phyloP scores from a whole-genome alignment of 208 protist species.

The Trypanosoma congolense region DNA sequence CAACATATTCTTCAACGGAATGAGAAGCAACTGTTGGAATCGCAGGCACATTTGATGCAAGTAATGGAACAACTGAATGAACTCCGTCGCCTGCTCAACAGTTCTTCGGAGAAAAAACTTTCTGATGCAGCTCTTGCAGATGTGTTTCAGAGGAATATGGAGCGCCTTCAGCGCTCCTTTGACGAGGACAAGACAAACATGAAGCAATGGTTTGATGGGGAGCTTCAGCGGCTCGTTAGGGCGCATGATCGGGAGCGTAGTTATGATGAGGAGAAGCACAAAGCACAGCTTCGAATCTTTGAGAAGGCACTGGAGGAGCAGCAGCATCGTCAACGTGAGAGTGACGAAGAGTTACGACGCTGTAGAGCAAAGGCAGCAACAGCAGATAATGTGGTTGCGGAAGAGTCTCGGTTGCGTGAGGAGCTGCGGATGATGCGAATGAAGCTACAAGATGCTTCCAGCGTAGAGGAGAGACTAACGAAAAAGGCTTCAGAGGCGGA shows the following conservation, averaged over 20 bases:
- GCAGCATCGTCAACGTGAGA: constrained; percentile 32
- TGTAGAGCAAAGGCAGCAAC: constrained; percentile 32
- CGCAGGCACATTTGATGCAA: constrained; percentile 41
- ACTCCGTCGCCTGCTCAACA: constrained; percentile 29
- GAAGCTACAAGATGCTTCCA: constrained; percentile 38
- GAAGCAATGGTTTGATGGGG: constrained; percentile 48
- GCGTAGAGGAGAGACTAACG: constrained; percentile 40
- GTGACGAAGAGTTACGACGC: constrained; percentile 51
- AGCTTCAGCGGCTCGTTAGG: constrained; percentile 42
- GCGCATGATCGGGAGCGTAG: constrained; percentile 40
- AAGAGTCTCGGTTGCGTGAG: constrained; percentile 42
- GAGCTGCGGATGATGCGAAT: constrained; percentile 43
- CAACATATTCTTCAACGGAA: constrained; percentile 32
- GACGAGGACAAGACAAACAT: constrained; percentile 65
- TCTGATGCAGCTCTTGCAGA: constrained; percentile 34
- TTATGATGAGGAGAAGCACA: constrained; percentile 45
- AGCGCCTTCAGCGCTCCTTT: constrained; percentile 56
- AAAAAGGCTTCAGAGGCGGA: constrained; percentile 43
- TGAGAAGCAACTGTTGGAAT: constrained; percentile 63
- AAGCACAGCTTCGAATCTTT: constrained; percentile 37
- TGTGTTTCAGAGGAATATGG: constrained; percentile 46
- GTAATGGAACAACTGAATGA: constrained; percentile 52
- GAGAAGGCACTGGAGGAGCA: constrained; percentile 36
- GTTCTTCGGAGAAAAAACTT: constrained; percentile 20
- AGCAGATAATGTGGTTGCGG: constrained; percentile 3